Percentiles rank a stretch among this genome's conserved stretches.
These are phyloP conservation scores for Aspergillus luchuensis DNA, from an alignment of 2,329 filamentous ascomycete species.

Conservation along the genomic window DNA sequence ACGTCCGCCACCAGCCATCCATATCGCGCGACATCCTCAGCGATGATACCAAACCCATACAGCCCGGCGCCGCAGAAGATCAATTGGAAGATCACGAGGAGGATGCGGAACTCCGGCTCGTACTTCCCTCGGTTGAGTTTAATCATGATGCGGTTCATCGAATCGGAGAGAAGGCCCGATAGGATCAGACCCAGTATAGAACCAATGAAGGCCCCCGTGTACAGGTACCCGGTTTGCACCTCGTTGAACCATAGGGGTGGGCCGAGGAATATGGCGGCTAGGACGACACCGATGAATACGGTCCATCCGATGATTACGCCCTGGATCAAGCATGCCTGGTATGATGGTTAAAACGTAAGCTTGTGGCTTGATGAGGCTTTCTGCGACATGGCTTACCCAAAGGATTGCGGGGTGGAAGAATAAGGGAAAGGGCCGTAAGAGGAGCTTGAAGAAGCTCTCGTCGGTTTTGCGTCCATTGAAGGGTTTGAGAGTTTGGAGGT, in stretches of 20 bases:
- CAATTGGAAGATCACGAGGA: constrained; percentile 80
- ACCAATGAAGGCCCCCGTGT: constrained; percentile 82
- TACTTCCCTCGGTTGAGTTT: constrained; percentile 76
- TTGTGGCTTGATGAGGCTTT: constrained; percentile 28
- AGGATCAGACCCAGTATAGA: constrained; percentile 75
- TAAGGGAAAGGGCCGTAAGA: constrained; percentile 75
- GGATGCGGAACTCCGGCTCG: constrained; percentile 86
- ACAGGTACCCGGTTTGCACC: constrained; percentile 80
- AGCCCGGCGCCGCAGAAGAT: constrained; percentile 75
- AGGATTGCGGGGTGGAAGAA: constrained; percentile 83
- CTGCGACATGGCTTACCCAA: constrained; percentile 57
- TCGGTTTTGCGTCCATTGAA: constrained; percentile 84
- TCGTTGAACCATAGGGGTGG: constrained; percentile 81
- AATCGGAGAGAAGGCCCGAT: constrained; percentile 74
- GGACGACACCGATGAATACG: constrained; percentile 82
- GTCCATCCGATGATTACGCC: constrained; percentile 94
- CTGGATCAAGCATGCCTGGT: constrained; percentile 69
- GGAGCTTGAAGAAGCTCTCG: constrained; percentile 67
- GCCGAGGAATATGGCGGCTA: constrained; percentile 79
- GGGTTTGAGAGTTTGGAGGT: constrained; percentile 61
- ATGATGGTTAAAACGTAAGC: constrained; percentile 14
- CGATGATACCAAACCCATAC: constrained; percentile 80
- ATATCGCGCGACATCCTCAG: constrained; percentile 62
- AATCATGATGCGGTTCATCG: constrained; percentile 69
- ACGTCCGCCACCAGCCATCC: constrained; percentile 74